phyloP scores from a whole-genome alignment of 2,329 filamentous ascomycete genomes.

The Colletotrichum sp. region DNA sequence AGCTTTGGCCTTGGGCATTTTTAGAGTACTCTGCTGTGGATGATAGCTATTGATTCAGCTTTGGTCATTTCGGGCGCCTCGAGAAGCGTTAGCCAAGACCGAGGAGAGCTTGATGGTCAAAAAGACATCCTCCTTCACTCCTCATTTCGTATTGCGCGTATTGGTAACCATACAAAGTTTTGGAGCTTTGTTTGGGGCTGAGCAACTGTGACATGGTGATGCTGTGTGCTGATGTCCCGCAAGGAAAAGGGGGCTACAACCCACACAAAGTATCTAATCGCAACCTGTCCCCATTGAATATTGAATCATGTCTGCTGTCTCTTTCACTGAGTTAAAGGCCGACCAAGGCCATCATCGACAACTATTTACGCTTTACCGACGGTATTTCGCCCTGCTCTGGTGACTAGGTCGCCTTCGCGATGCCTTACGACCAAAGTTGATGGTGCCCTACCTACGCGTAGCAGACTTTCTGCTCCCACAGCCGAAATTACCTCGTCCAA shows the following conservation, averaged over 20 bases:
- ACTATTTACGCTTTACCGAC: background rate
- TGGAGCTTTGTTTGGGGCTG: background rate
- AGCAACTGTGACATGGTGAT: background rate
- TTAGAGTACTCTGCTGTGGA: background rate
- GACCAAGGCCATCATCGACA: background rate
- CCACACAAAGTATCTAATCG: background rate
- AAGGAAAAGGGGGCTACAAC: background rate
- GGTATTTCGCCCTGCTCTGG: background rate
- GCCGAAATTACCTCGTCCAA: background rate
- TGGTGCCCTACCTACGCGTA: background rate
- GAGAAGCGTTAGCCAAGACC: background rate
- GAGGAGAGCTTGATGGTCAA: background rate
- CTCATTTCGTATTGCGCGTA: background rate
- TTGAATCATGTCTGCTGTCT: background rate
- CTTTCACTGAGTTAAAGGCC: background rate
- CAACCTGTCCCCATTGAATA: background rate
- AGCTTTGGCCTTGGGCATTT: background rate
- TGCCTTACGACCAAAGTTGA: background rate
- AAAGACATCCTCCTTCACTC: background rate
- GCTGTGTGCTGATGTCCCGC: background rate
- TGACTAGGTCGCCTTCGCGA: background rate
- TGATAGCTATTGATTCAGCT: background rate
- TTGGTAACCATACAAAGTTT: background rate
- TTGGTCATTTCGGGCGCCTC: background rate
- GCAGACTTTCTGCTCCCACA: background rate